Evolutionary conservation across 805 yeast genomes (phyloP).

Genomic region (Wickerhamiella slavikovae): DNA sequence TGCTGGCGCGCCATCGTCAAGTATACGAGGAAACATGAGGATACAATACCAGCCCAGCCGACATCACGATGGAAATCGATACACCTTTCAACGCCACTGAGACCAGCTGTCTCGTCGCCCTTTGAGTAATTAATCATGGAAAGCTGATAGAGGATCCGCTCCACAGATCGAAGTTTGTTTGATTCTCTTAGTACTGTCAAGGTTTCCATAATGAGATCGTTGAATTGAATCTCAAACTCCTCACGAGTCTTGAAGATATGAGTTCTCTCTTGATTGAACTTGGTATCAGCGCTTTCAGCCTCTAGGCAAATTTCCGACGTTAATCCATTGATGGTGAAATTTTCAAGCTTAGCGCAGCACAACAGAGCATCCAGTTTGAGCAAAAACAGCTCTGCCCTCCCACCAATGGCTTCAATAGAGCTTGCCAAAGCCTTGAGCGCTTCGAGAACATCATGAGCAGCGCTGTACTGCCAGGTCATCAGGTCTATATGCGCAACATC

Average conservation of each 20-base stretch:
- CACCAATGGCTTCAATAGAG: slow-evolving; percentile 12
- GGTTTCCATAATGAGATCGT: slow-evolving; percentile 34
- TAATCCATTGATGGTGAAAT: slow-evolving; percentile 15
- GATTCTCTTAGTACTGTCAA: slow-evolving; percentile 32
- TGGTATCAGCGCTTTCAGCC: background rate
- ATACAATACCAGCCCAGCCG: too few relatives aligned
- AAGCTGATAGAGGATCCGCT: slow-evolving; percentile 55
- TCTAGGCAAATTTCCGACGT: slow-evolving; percentile 14
- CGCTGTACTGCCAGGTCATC: slow-evolving; percentile 3
- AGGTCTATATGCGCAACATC: background rate
- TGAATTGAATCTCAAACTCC: slow-evolving; percentile 23
- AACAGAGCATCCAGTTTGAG: slow-evolving; percentile 21
- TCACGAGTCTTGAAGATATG: slow-evolving; percentile 17
- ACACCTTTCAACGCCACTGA: too few relatives aligned
- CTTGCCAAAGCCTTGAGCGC: slow-evolving; percentile 1
- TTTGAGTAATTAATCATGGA: slow-evolving; percentile 51
- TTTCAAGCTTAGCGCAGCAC: slow-evolving; percentile 11
- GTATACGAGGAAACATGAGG: too few relatives aligned
- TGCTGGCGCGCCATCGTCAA: too few relatives aligned
- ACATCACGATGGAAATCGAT: too few relatives aligned
- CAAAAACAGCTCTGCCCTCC: slow-evolving; percentile 23
- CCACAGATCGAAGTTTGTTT: slow-evolving; percentile 42
- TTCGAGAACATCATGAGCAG: slow-evolving; percentile 2
- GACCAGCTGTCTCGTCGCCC: too few relatives aligned
- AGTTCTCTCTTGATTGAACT: slow-evolving; percentile 6